Conservation (phyloP, 1,139 yeast species). For the Debaryomycetaceae sp. region DNA sequence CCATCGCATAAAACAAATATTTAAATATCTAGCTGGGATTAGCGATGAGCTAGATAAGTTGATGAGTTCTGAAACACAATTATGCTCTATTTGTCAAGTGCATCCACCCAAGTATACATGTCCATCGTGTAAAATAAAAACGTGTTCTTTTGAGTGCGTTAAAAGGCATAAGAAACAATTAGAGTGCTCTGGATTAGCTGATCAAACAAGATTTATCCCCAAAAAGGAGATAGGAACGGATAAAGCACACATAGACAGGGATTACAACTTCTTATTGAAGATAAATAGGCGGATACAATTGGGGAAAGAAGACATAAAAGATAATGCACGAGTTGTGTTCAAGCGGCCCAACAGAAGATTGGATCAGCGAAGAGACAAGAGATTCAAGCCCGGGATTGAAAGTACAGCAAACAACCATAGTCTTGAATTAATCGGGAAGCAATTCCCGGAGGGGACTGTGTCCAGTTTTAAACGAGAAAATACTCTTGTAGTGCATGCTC, state of each 20-base stretch:
- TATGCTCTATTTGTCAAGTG: constrained; percentile 52
- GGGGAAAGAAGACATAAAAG: constrained; percentile 47
- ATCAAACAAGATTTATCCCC: constrained; percentile 57
- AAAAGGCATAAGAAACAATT: constrained; percentile 61
- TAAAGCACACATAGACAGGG: constrained; percentile 61
- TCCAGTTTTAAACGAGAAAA: constrained; percentile 32
- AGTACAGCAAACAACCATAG: constrained; percentile 20
- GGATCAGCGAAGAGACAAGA: constrained; percentile 19
- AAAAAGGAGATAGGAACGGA: constrained; percentile 35
- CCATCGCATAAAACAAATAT: background rate
- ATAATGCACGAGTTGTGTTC: constrained; percentile 33
- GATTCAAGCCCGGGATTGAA: constrained; percentile 21
- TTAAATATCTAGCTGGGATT: background rate
- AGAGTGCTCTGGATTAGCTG: constrained; percentile 66
- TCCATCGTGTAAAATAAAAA: constrained; percentile 67
- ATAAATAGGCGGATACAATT: constrained; percentile 57
- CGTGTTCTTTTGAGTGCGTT: constrained; percentile 74
- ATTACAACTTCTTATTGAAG: constrained; percentile 69
- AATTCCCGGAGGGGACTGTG: constrained; percentile 24
- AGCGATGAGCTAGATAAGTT: background rate
- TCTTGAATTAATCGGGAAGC: constrained; percentile 16
- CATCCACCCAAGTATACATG: constrained; percentile 66
- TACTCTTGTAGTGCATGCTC: constrained; percentile 46
- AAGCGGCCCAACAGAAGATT: constrained; percentile 22
- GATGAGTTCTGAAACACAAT: constrained; percentile 4